A percentile compares a stretch with the other conserved stretches of the same genome.
These are phyloP conservation scores for Chamaecrista fasciculata DNA, from an alignment of 306 rosid species.

Conservation along the genomic window DNA sequence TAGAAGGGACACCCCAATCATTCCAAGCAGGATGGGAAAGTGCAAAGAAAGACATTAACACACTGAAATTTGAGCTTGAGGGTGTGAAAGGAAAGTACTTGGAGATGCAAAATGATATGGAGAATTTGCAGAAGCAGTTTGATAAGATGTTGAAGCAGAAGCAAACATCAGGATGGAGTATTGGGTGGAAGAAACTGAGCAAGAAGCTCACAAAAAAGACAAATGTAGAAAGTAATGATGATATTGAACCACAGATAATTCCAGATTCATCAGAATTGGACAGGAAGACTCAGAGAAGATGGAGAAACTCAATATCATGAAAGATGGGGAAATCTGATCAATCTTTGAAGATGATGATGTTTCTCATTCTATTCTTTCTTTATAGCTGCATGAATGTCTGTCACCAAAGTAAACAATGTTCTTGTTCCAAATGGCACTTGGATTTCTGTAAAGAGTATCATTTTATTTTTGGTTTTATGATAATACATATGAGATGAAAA, in stretches of 20 bases:
- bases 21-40: conserved; percentile 98
- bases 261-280: conserved; percentile 45
- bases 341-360: conserved; percentile 4
- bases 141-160: conserved; percentile 81
- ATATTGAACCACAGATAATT: conserved; percentile 42
- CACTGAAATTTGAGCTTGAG: conserved; percentile 87
- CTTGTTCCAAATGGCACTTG: conserved; percentile 24
- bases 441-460: background rate
- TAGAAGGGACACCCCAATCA: conserved; percentile 93
- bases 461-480: background rate
- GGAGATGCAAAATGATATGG: conserved; percentile 91
- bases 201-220: conserved; percentile 76
- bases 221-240: conserved; percentile 51
- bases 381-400: no score
- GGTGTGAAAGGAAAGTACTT: conserved; percentile 75
- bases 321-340: conserved; percentile 21
- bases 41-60: conserved; percentile 91
- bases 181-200: conserved; percentile 94
- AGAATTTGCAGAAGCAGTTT: conserved; percentile 76
- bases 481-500: background rate
- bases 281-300: conserved; percentile 47
- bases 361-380: conserved; percentile 23
- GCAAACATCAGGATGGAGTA: conserved; percentile 80
- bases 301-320: conserved; percentile 98
- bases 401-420: conserved; percentile 22